phyloP scores from a whole-genome alignment of 768 basidiomycete species.

The Leucocoprinus sp. region DNA sequence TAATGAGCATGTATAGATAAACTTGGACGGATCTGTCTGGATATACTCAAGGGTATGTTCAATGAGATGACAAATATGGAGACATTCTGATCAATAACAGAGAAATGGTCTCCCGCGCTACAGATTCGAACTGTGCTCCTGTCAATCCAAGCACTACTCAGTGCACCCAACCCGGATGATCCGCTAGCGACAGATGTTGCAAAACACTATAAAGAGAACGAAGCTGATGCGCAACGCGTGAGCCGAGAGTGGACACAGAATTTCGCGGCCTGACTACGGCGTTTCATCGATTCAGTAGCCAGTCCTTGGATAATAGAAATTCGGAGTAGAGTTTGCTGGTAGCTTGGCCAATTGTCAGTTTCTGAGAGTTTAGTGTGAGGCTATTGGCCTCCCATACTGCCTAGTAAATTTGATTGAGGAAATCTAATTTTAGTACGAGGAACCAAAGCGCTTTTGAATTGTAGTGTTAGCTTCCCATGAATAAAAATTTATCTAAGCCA shows the following conservation, averaged over 20 bases:
- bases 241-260: slow-evolving; percentile 93
- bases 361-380: too few relatives aligned
- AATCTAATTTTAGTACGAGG: too few relatives aligned
- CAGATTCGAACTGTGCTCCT: slow-evolving; percentile 97
- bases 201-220: slow-evolving; percentile 98
- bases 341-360: too few relatives aligned
- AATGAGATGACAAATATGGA: not conserved
- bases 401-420: too few relatives aligned
- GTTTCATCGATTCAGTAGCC: slow-evolving; percentile 6
- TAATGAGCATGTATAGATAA: slow-evolving; percentile 55
- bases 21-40: slow-evolving; percentile 95
- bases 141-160: slow-evolving; percentile 93
- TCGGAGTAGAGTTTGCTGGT: too few relatives aligned
- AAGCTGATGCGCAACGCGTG: slow-evolving; percentile 86
- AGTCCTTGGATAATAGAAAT: slow-evolving; percentile 9
- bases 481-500: too few relatives aligned
- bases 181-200: slow-evolving; percentile 93
- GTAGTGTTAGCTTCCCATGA: too few relatives aligned
- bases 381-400: too few relatives aligned
- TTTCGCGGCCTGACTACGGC: slow-evolving; percentile 45
- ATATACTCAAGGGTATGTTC: slow-evolving; percentile 86
- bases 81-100: slow-evolving; percentile 28
- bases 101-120: slow-evolving; percentile 98
- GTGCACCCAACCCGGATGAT: slow-evolving; percentile 94
- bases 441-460: too few relatives aligned